A percentile compares a stretch with the other conserved stretches of the same genome.
Conservation (phyloP, 139 green algal species). For the Picochlorum sp. region DNA sequence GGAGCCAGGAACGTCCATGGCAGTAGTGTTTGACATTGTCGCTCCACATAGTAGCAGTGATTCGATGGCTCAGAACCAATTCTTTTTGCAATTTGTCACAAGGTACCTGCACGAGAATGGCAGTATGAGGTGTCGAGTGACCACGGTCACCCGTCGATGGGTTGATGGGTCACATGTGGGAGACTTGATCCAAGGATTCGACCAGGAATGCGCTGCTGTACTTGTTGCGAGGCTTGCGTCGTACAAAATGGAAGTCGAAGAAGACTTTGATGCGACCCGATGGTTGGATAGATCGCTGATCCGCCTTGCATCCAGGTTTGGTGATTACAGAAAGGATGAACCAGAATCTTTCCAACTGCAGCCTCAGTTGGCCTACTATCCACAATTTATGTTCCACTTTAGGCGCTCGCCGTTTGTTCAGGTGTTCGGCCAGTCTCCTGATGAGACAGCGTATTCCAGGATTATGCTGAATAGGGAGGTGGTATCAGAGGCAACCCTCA, state of each 20-base stretch:
- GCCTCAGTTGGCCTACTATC: conserved; percentile 83
- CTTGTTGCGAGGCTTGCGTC: conserved; percentile 72
- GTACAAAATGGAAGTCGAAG: conserved; percentile 86
- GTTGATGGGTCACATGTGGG: conserved; percentile 46
- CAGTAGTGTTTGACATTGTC: conserved; percentile 75
- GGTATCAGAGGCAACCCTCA: conserved; percentile 77
- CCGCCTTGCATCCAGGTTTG: conserved; percentile 19
- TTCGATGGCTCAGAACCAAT: conserved; percentile 39
- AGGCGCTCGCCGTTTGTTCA: conserved; percentile 89
- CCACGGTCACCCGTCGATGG: conserved; percentile 85
- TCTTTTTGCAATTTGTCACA: conserved; percentile 95
- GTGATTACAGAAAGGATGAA: conserved; percentile 88
- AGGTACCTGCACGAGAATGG: conserved; percentile 72
- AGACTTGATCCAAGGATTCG: conserved; percentile 83
- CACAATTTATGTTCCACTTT: conserved; percentile 99
- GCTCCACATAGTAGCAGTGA: conserved; percentile 20
- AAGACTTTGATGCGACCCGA: conserved; percentile 95
- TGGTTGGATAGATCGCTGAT: conserved; percentile 81
- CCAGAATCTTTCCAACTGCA: conserved; percentile 81
- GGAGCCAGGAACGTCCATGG: conserved; percentile 64
- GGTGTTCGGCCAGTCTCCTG: conserved; percentile 91
- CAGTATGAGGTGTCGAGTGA: conserved; percentile 70
- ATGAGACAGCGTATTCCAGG: conserved; percentile 93
- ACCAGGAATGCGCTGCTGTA: conserved; percentile 92
- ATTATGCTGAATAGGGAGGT: conserved; percentile 77